Base-by-base conservation (phyloP, 1,284 basidiomycete genomes). In the Schizophyllum commune region DNA sequence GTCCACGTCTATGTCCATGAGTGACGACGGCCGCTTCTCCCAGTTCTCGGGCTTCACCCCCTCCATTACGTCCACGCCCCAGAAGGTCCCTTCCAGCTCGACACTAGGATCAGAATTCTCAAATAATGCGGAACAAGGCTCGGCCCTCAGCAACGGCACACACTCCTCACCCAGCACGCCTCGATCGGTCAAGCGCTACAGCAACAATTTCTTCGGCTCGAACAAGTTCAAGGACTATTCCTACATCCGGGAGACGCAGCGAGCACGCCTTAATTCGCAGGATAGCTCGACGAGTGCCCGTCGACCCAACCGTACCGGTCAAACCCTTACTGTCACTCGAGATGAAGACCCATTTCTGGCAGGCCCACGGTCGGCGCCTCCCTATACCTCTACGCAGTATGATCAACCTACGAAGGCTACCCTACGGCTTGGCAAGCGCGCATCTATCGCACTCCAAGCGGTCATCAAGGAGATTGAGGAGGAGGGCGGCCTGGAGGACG, bases 141-240 rank as follows among this genome's bases (percentile, higher is more conserved):
- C 81, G 4, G 80, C 83, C 27, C 5, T 27, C 3, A 27, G 27
- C 27, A 27, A 27, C 27, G 27, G 27, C 19, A 60, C 74, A 61
- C 74, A 77, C 33, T 82, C 81, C 54, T 78, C 81, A 2, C 74
- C 79, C 64, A 70, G 70, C 63, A 61, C 60, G 34, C 64, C 66
- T 65, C 66, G 77, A 61, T 79, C 81, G 51, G 75, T 76, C 62
- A 87, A 88, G 73, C 81, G 90, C 58, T 88, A 89, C 71, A 91
- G 89, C 76, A 92, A 91, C 71, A 91, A 92, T 68, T 75, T 92
- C 58, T 92, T 92, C 66, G 86, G 88, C 54, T 90, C 89, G n/a
- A 84, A 86, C 32, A 80, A 85, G 62, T 79, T 90, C 66, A 80
- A 85, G 60, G 90, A 92, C 70, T 84, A 89, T 68, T 77, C 78